Evolutionary conservation across 2,329 filamentous ascomycete genomes (phyloP), one percentile per base, ranked within the genome.

Genomic region (Coccinonectria pachysandricola): DNA sequence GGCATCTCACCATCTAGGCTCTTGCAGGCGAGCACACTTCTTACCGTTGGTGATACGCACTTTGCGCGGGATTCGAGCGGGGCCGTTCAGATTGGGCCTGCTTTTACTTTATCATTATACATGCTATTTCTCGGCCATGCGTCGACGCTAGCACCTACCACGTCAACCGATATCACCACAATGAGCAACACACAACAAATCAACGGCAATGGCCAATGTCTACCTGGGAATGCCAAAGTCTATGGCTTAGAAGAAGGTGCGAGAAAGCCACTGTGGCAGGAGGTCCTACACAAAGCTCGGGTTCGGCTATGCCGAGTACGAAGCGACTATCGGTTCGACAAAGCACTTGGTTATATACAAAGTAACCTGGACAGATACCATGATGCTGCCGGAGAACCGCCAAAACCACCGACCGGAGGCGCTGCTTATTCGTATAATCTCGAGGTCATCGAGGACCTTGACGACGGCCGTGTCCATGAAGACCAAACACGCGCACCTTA

Each of bases 51-150:
- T 3, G 91, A 98, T 52, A 79, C 77, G 0, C 79, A 86, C 37
- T 95, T 91, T 53, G 71, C 73, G 3, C 65, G 75, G 36, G 64
- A 72, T 20, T 70, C 77, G 5, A 65, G 60, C 1, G 57, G 62
- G 7, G 68, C 79, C 0, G 75, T 84, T 23, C 86, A 95, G 48
- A 80, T 96, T 33, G 91, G 91, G 0, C 86, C 88, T 0, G 73
- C 77, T 0, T 96, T 95, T 46, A 79, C 73, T 0, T 54, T 96
- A 6, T 93, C 87, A 0, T 60, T 96, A 40, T 98, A 96, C 54
- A 95, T 96, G 86, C 68, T 96, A 1, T 98, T 96, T 45, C 67
- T 78, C 3, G 81, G 85, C 2, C 86, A 96, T 52, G 62, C 77
- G 4, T 60, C 62, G 7, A 27, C 29, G 3, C 15, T 34, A n/a